phyloP scores from a whole-genome alignment of 345 rosid genomes.

The Eucalyptus coolabah region DNA sequence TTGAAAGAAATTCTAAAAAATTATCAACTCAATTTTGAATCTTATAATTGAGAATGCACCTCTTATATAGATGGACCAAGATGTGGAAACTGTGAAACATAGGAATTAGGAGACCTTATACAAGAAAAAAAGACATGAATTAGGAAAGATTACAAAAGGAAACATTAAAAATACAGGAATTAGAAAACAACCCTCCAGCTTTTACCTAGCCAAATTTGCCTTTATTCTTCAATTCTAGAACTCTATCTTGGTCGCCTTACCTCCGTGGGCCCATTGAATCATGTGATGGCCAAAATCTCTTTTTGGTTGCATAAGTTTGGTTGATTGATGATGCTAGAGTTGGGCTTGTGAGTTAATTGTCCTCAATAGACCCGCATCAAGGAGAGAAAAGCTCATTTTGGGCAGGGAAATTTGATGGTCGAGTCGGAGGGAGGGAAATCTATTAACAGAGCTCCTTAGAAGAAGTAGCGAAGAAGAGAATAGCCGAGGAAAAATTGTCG shows the following conservation, averaged over 20 bases:
- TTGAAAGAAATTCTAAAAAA: neutral
- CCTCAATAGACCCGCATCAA: neutral
- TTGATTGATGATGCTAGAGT: neutral
- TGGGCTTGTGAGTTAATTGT: neutral
- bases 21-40: neutral
- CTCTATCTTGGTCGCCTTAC: neutral
- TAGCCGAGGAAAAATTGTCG: neutral
- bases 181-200: neutral
- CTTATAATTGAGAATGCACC: neutral
- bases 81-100: neutral
- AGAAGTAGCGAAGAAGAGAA: neutral
- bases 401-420: neutral
- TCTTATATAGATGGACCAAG: neutral
- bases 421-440: neutral
- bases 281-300: neutral
- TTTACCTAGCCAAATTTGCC: neutral
- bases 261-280: neutral
- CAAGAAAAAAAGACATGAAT: neutral
- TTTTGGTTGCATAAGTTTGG: neutral
- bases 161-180: neutral
- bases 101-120: neutral
- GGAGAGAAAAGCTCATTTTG: neutral
- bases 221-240: neutral
- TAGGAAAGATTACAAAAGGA: neutral
- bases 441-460: neutral